Evolutionary conservation across 2,329 filamentous ascomycete genomes (phyloP).

Genomic region (Verticillium nubilum): DNA sequence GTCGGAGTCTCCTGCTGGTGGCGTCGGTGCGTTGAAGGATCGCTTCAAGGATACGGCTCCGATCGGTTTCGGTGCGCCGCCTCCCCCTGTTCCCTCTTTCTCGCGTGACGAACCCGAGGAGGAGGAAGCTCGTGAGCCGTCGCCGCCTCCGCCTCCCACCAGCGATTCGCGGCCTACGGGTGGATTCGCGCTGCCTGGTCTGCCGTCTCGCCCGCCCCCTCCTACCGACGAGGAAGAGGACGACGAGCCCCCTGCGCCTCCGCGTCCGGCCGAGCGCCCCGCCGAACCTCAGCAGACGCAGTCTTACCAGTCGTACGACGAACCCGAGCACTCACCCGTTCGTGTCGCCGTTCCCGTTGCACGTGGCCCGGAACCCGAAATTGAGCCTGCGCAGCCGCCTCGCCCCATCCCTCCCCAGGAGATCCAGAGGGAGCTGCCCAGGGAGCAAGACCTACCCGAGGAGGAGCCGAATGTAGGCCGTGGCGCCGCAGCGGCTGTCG

Average conservation of each 20-base stretch:
- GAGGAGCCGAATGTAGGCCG: constrained; percentile 54
- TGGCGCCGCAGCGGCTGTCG: constrained; percentile 51
- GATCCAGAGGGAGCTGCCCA: constrained; percentile 56
- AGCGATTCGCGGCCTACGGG: constrained; percentile 65
- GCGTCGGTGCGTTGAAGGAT: constrained; percentile 71
- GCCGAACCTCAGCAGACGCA: constrained; percentile 1
- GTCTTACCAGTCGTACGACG: constrained; percentile 24
- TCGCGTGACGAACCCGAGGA: constrained; percentile 1
- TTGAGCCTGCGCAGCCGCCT: constrained; percentile 45
- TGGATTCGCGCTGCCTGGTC: constrained; percentile 72
- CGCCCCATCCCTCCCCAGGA: constrained; percentile 56
- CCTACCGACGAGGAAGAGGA: constrained; percentile 53
- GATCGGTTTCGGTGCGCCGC: constrained; percentile 47
- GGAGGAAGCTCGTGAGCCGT: constrained; percentile 26
- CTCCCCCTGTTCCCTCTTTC: not conserved
- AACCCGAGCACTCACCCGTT: constrained; percentile 67
- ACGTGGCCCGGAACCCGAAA: constrained; percentile 50
- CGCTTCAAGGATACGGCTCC: constrained; percentile 75
- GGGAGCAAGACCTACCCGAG: constrained; percentile 58
- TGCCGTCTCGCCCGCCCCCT: constrained; percentile 57
- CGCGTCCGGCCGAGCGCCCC: constrained; percentile 11
- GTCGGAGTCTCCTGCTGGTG: constrained; percentile 44
- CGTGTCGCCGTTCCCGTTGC: constrained; percentile 81
- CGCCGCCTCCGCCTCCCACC: constrained; percentile 45
- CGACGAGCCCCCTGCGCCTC: constrained; percentile 41